Conservation (phyloP, 306 rosid species). For the Medicago lupulina region DNA sequence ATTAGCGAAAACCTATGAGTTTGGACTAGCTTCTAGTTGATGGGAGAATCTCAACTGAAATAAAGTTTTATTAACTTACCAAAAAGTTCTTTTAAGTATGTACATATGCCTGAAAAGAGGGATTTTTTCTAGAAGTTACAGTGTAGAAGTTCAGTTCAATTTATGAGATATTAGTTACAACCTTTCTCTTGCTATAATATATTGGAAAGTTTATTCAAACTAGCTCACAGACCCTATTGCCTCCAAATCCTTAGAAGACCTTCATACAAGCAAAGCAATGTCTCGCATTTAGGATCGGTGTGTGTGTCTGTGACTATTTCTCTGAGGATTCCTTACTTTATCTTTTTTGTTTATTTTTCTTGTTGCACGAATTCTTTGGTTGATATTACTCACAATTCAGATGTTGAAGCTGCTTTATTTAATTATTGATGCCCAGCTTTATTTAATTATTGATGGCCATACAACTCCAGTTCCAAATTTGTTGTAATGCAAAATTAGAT, state of each 20-base stretch:
- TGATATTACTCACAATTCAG: neutral
- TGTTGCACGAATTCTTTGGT: neutral
- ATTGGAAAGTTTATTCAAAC: conserved; percentile 3
- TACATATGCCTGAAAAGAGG: neutral
- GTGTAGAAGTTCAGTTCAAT: neutral
- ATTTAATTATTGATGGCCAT: no score
- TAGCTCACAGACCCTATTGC: neutral
- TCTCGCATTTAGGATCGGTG: conserved; percentile 10
- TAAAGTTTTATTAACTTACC: neutral
- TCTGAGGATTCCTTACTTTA: neutral
- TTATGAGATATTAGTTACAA: no score
- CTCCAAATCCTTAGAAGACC: conserved; percentile 19
- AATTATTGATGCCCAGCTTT: conserved; percentile 5
- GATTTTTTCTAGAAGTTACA: neutral
- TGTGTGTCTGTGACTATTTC: neutral
- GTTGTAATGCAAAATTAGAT: conserved; percentile 4
- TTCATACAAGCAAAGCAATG: conserved; percentile 28
- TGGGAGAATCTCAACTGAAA: neutral
- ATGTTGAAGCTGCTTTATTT: conserved; percentile 11
- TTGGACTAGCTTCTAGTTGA: conserved; percentile 2
- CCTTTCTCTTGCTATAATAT: neutral
- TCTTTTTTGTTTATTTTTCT: conserved; percentile 16
- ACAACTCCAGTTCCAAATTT: conserved; percentile 20
- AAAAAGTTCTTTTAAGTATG: neutral
- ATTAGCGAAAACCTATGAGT: conserved; percentile 12